Evolutionary conservation across 768 basidiomycete species (phyloP), one percentile per base, ranked within the genome.

Genomic region (Naganishia kalamii): DNA sequence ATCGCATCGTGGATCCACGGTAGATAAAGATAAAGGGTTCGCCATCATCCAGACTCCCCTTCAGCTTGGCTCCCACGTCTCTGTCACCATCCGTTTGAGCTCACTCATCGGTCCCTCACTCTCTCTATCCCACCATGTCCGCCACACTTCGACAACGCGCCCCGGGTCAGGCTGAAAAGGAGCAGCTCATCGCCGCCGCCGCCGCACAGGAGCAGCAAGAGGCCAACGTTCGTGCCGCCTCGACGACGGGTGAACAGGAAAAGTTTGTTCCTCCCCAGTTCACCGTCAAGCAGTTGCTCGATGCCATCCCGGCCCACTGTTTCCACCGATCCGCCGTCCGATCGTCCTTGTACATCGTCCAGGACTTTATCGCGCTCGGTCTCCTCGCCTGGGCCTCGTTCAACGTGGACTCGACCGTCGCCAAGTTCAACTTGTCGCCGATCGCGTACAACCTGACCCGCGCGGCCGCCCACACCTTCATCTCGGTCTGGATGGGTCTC

Each of bases 291-390:
- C 88, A 96, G 72, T 75, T 94, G 70, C 83, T 93, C 59, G 84
- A 83, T 49, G 85, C 83, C 19, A 92, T 96, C 74, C 92, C 92
- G 23, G 72, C 87, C 10, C 91, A 91, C 79, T 97, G 94, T 81
- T 90, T 87, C 80, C 82, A 93, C 81, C 88, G 94, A 66, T 93
- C 90, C 0, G 88, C 90, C 4, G 67, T 92, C 71, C 83, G 82
- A 75, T 92, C 91, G 4, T 86, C 85, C 1, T 65, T 83, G 59
- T 92, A 96, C 77, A 81, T 94, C 66, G 76, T 85, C 46, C 88
- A 86, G 85, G 93, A 98, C 77, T 76, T 85, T 65, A 70, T 83
- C 66, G 84, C 89, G 69, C 85, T 96, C 74, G 83, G 81, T 15
- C 81, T 78, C 65, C 79, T 88, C 68, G 91, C 86, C 79, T 87